phyloP scores from a whole-genome alignment of 2,329 filamentous ascomycete genomes.

The Aphanoascus verrucosus region DNA sequence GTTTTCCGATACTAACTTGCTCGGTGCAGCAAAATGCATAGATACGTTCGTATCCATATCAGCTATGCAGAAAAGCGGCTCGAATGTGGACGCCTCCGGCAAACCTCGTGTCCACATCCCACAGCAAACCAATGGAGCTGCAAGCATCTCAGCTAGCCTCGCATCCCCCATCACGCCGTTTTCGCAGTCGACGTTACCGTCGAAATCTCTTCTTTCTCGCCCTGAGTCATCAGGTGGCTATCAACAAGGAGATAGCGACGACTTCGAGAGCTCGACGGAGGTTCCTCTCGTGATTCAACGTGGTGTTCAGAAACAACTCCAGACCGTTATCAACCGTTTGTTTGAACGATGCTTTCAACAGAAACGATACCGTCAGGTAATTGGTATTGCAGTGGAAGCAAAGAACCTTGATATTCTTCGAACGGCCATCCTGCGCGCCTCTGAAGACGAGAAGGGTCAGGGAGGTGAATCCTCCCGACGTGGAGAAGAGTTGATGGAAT shows the following conservation, averaged over 20 bases:
- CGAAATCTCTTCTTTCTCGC: conserved; percentile 88
- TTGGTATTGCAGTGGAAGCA: conserved; percentile 92
- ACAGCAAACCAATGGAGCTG: conserved; percentile 52
- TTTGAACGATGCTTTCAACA: conserved; percentile 83
- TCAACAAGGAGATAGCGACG: conserved; percentile 46
- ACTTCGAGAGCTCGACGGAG: conserved; percentile 44
- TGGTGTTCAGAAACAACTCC: conserved; percentile 67
- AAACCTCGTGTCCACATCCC: conserved; percentile 64
- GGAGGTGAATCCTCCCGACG: conserved; percentile 45
- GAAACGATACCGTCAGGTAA: conserved; percentile 85
- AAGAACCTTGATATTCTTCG: conserved; percentile 81
- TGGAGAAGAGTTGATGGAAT: conserved; percentile 92
- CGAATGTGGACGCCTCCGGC: conserved; percentile 39
- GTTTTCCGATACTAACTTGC: not conserved
- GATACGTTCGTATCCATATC: conserved; percentile 90
- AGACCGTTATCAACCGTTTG: conserved; percentile 73
- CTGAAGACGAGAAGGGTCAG: conserved; percentile 68
- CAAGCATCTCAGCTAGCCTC: conserved; percentile 54
- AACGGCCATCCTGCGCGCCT: conserved; percentile 78
- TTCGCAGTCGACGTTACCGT: conserved; percentile 83
- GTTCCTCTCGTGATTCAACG: conserved; percentile 57
- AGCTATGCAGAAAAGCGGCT: conserved; percentile 47
- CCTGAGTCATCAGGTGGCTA: conserved; percentile 51
- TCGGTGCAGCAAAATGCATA: conserved; percentile 67
- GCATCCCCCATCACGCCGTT: conserved; percentile 90